Percentiles rank a stretch among this genome's conserved stretches.
These are phyloP conservation scores for Saccharomycopsis babjevae DNA, from an alignment of 805 yeast species.

Conservation along the genomic window DNA sequence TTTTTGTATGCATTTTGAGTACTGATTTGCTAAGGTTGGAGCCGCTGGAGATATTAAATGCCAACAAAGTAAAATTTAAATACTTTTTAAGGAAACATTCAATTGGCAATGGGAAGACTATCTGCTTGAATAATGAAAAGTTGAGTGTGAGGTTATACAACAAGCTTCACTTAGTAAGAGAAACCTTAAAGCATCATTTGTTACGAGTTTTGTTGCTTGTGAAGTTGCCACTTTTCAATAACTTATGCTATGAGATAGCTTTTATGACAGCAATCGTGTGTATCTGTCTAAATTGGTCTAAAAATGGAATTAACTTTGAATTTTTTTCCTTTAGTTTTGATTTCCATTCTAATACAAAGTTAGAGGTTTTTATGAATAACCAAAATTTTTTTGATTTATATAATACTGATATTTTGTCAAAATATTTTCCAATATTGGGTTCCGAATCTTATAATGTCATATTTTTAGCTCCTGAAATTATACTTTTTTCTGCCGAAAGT, in stretches of 20 bases:
- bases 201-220: conserved; percentile 27
- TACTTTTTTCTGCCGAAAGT: neutral
- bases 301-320: conserved; percentile 18
- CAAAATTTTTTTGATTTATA: neutral
- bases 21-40: conserved; percentile 60
- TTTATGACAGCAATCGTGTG: conserved; percentile 24
- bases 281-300: conserved; percentile 29
- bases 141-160: neutral
- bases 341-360: neutral
- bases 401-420: neutral
- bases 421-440: neutral
- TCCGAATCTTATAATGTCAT: neutral
- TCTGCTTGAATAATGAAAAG: neutral
- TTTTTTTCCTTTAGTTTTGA: neutral
- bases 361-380: neutral
- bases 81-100: neutral
- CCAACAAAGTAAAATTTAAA: neutral
- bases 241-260: conserved; percentile 25
- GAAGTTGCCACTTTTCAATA: conserved; percentile 29
- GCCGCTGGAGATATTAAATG: conserved; percentile 12
- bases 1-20: conserved; percentile 51
- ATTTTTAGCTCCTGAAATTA: neutral
- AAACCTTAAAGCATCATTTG: conserved; percentile 21
- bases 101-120: neutral
- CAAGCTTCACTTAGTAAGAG: neutral